Percentiles rank a stretch among this genome's conserved stretches.
These are phyloP conservation scores for Pseudopyrenochaeta lycopersici DNA, from an alignment of 2,329 filamentous ascomycete species.

Conservation along the genomic window DNA sequence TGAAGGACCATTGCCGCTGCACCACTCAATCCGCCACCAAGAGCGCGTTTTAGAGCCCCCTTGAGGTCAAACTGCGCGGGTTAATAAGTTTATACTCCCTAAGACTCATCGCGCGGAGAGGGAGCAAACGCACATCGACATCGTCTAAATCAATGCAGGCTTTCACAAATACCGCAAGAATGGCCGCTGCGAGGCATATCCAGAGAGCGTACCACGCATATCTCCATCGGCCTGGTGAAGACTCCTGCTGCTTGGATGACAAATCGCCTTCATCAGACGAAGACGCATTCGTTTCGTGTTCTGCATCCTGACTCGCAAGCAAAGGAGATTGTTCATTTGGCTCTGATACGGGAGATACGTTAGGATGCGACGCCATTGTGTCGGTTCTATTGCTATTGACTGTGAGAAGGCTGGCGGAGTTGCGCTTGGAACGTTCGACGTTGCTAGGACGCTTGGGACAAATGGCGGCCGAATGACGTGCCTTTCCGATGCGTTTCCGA, in stretches of 20 bases:
- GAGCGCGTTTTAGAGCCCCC: slow-evolving; percentile 34
- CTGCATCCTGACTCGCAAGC: slow-evolving; percentile 17
- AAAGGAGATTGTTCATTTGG: slow-evolving; percentile 34
- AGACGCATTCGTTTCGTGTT: background rate
- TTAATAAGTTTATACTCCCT: background rate
- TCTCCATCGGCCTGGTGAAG: slow-evolving; percentile 17
- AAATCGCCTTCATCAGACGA: slow-evolving; percentile 9
- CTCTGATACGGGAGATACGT: background rate
- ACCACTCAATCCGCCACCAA: slow-evolving; percentile 40
- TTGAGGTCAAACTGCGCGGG: slow-evolving; percentile 33
- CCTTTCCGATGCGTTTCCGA: no score
- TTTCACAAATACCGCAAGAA: slow-evolving; percentile 33
- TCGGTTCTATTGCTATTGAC: no score
- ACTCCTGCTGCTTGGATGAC: slow-evolving; percentile 18
- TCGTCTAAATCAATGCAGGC: slow-evolving; percentile 40
- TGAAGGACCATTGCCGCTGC: slow-evolving; percentile 42
- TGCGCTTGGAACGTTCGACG: no score
- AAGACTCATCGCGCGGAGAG: background rate
- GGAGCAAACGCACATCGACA: slow-evolving; percentile 36
- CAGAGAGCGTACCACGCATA: slow-evolving; percentile 29
- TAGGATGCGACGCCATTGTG: no score
- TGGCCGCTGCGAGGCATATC: slow-evolving; percentile 16
- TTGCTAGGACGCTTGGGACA: no score
- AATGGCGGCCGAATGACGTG: no score
- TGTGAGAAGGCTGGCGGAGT: no score